Percentiles rank a stretch among this genome's conserved stretches.
Evolutionary conservation across 192 early-diverging fungal species (phyloP).

Genomic region (Mortierella claussenii): DNA sequence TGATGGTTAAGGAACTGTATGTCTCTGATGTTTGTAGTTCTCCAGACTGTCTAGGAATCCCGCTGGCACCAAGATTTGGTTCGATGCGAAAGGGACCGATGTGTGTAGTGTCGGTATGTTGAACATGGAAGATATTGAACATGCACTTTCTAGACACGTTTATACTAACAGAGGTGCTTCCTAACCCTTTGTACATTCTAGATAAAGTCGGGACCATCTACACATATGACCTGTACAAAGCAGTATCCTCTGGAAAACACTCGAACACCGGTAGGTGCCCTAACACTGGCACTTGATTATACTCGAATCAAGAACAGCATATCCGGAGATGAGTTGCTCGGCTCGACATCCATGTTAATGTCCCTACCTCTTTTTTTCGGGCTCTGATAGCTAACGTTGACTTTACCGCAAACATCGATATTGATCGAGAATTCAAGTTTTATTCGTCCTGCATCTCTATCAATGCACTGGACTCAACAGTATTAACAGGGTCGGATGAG

Average conservation of each 20-base stretch:
- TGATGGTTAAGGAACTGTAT: too few relatives aligned
- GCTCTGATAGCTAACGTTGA: not conserved
- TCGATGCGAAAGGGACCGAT: constrained; percentile 27
- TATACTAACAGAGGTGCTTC: not conserved
- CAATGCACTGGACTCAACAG: constrained; percentile 20
- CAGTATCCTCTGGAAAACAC: constrained; percentile 5
- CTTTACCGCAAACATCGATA: not conserved
- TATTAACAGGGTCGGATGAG: constrained; percentile 20
- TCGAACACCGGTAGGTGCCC: not conserved
- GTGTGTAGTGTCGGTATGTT: constrained; percentile 26
- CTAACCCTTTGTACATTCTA: not conserved
- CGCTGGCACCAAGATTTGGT: constrained; percentile 2
- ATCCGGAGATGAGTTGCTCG: not conserved
- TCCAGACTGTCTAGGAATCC: not conserved
- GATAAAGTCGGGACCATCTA: constrained; percentile 8
- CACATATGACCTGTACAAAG: constrained; percentile 15
- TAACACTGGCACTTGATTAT: not conserved
- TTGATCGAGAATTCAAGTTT: constrained; percentile 9
- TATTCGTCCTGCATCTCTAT: constrained; percentile 19
- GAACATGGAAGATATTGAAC: not conserved
- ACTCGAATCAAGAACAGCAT: not conserved
- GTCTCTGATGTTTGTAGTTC: too few relatives aligned
- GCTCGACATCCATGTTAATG: too few relatives aligned
- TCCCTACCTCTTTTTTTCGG: not conserved
- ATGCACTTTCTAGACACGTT: not conserved